Evolutionary conservation across 2,329 filamentous ascomycete species (phyloP), one percentile per base, ranked within the genome.

Genomic region (Gliomastix tumulicola): DNA sequence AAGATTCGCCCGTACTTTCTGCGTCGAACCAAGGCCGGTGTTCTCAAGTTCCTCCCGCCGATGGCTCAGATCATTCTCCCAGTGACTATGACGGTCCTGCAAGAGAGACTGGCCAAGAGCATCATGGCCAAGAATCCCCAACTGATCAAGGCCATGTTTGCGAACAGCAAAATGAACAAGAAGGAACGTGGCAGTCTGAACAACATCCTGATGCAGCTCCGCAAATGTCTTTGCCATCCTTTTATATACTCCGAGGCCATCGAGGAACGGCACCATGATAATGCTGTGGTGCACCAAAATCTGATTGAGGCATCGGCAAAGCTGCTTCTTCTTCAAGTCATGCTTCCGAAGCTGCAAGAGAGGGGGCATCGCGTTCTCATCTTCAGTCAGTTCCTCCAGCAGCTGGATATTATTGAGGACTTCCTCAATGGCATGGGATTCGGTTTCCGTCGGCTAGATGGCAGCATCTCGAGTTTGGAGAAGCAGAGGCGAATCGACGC

Each of bases 31-130:
- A 98, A 98, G 56, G 81, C 81, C 11, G 82, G 90, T 42, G 90
- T 96, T 1, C 68, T 98, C 36, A 90, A 86, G 27, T 95, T 96
- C 58, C 67, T 98, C 9, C 92, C 92, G 1, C 82, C 90, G 0
- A 88, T 98, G 77, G 83, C 85, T 2, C 90, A 97, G 51, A 88
- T 98, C 48, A 97, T 98, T 43, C 65, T 98, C 5, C 92, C 92
- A 0, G 82, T 98, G n/a, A 89, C 86, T 3, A 96, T 97, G 89
- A 89, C 86, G 3, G 71, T 88, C 12, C 68, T 98, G 11, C 94
- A 98, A 55, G 92, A 95, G 65, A 92, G 88, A 54, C 71, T 98
- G 1, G 95, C 92, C 64, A 92, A 89, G 54, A 94, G 85, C 3
- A 96, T 98, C 48, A 75, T 98, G 49, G 79, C 85, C 12, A 92